Conservation (phyloP, 202 grass and related monocot species). For the Alloteropsis angusta region DNA sequence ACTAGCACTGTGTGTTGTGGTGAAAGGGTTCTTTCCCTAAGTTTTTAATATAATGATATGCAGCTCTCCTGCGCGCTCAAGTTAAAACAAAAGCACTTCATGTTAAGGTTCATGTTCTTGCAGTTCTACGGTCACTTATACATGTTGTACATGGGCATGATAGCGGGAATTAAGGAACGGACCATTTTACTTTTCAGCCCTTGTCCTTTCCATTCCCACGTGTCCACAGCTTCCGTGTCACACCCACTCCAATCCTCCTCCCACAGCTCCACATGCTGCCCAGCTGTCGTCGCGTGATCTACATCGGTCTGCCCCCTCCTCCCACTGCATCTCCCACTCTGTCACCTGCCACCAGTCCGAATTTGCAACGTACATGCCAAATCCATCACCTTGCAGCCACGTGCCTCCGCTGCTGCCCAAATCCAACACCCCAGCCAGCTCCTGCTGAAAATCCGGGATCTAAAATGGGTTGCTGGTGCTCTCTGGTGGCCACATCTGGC, state of each 20-base stretch:
- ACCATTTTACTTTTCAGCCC: background rate
- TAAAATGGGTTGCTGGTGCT: background rate
- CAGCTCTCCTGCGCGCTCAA: too few relatives aligned
- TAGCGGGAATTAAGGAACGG: background rate
- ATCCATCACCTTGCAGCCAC: background rate
- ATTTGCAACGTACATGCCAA: background rate
- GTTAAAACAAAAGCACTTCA: background rate
- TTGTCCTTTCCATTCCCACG: background rate
- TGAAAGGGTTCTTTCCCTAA: too few relatives aligned
- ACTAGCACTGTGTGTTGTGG: background rate
- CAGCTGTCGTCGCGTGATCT: background rate
- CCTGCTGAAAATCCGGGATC: background rate
- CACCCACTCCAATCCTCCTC: background rate
- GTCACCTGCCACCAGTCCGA: background rate
- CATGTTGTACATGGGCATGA: background rate
- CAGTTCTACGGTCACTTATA: background rate
- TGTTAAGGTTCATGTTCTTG: background rate
- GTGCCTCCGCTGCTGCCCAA: background rate
- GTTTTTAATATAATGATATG: too few relatives aligned
- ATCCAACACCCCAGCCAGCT: background rate
- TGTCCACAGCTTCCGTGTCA: background rate
- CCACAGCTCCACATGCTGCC: background rate
- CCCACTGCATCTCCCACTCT: background rate
- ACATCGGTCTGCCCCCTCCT: background rate
- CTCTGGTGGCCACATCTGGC: background rate